Evolutionary conservation across 225 moss, liverwort and hornwort species (phyloP).

Genomic region (Thuidium tamariscinum): DNA sequence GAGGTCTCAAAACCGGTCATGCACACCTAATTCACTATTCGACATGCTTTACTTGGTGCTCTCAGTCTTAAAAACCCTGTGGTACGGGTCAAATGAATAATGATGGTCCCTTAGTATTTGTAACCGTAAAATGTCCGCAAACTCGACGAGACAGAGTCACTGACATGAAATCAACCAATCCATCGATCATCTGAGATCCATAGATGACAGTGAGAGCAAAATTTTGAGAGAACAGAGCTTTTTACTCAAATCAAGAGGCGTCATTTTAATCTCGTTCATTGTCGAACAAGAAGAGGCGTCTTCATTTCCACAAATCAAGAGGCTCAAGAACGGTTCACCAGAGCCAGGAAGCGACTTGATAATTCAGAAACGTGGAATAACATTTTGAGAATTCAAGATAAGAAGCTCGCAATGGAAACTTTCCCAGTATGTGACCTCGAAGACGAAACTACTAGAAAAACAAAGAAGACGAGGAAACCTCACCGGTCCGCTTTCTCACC

Average conservation of each 20-base stretch:
- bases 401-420: neutral
- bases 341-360: neutral
- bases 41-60: neutral
- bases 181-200: neutral
- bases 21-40: neutral
- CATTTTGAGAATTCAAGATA: neutral
- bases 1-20: neutral
- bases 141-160: neutral
- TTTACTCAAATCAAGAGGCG: neutral
- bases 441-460: neutral
- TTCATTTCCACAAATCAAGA: neutral
- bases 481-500: constrained; percentile 88
- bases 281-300: neutral
- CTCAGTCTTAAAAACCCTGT: neutral
- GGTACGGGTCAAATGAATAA: neutral
- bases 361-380: neutral
- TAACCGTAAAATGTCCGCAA: neutral
- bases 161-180: neutral
- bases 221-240: neutral
- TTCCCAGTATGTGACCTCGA: neutral
- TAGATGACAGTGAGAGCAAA: neutral
- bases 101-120: neutral
- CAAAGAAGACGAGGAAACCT: neutral
- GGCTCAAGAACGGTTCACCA: neutral
- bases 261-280: neutral